A percentile compares a stretch with the other conserved stretches of the same genome.
These are phyloP conservation scores for Apophysomyces ossiformis DNA, from an alignment of 371 early-diverging fungal genomes.

Conservation along the genomic window DNA sequence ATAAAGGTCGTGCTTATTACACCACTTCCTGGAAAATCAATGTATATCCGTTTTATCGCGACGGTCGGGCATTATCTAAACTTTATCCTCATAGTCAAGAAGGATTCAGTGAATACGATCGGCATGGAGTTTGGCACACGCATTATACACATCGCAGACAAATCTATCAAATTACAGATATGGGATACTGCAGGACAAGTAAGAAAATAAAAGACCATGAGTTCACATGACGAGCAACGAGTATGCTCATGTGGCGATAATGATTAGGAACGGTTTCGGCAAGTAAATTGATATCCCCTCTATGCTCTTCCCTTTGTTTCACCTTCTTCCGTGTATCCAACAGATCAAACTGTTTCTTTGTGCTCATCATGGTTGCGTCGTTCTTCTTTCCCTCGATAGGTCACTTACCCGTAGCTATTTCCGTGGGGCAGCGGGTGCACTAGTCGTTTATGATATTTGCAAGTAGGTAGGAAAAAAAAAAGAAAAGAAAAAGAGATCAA, in stretches of 20 bases:
- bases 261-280: conserved; percentile 75
- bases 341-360: background rate
- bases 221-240: conserved; percentile 5
- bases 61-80: conserved; percentile 10
- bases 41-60: conserved; percentile 41
- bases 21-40: conserved; percentile 69
- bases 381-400: conserved; percentile 27
- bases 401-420: conserved; percentile 81
- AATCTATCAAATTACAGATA: conserved; percentile 77
- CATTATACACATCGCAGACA: conserved; percentile 67
- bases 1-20: conserved; percentile 66
- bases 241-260: conserved; percentile 11
- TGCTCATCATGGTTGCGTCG: background rate
- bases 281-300: conserved; percentile 15
- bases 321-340: background rate
- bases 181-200: conserved; percentile 91
- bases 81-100: conserved; percentile 51
- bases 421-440: conserved; percentile 72
- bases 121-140: conserved; percentile 75
- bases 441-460: conserved; percentile 71
- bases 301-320: background rate
- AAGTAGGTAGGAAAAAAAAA: conserved; percentile 50
- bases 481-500: background rate
- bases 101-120: conserved; percentile 68
- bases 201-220: conserved; percentile 11